Evolutionary conservation across 208 protist genomes (phyloP).

Genomic region (Acanthamoeba castellanii): DNA sequence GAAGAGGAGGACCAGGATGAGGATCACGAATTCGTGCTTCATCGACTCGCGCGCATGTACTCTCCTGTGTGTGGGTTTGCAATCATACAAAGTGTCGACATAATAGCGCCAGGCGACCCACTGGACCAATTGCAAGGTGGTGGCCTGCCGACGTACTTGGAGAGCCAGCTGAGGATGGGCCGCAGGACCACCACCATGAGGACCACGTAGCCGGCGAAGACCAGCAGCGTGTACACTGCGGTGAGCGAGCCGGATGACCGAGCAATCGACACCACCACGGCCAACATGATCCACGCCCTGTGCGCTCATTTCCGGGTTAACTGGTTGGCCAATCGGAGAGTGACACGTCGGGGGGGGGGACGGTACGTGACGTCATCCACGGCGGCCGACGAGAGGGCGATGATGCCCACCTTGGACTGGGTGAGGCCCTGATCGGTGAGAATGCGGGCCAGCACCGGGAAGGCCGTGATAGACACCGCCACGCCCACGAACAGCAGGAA

Average conservation of each 20-base stretch:
- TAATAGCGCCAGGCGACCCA: no score
- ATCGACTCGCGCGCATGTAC: constrained; percentile 7
- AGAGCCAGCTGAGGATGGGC: constrained; percentile 42
- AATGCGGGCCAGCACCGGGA: constrained; percentile 87
- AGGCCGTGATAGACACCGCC: constrained; percentile 87
- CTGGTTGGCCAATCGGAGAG: no score
- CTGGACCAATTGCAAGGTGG: no score
- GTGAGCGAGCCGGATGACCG: constrained; percentile 23
- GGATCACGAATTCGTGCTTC: constrained; percentile 76
- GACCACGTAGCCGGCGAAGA: constrained; percentile 75
- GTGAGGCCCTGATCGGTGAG: constrained; percentile 82
- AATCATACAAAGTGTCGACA: no score
- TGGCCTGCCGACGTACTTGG: background rate
- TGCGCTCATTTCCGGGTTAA: background rate
- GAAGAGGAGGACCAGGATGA: constrained; percentile 73
- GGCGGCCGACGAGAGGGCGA: constrained; percentile 81
- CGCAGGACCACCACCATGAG: constrained; percentile 80
- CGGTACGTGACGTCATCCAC: constrained; percentile 83
- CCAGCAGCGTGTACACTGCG: constrained; percentile 82
- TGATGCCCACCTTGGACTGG: constrained; percentile 79
- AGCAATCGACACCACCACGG: constrained; percentile 83
- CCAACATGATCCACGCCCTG: constrained; percentile 84
- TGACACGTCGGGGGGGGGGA: no score
- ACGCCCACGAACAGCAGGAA: constrained; percentile 85
- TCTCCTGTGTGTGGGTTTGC: background rate